These are phyloP conservation scores for Pseudonectria foliicola DNA, from an alignment of 2,329 filamentous ascomycete species.

Conservation along the genomic window DNA sequence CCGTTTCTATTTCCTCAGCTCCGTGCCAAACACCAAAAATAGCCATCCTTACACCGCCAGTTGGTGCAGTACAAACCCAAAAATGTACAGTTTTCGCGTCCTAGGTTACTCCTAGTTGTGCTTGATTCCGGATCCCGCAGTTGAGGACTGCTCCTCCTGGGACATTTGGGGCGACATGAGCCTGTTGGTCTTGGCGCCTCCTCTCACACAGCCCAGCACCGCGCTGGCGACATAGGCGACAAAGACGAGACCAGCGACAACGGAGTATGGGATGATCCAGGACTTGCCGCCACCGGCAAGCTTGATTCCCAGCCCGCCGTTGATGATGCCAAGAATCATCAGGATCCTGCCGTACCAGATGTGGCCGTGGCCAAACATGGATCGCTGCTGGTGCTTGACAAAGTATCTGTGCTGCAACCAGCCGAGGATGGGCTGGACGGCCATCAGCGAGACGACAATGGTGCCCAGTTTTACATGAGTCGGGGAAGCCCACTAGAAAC, in stretches of 20 bases:
- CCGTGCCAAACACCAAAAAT: too few relatives aligned
- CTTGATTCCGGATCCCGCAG: too few relatives aligned
- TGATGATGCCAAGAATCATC: constrained; percentile 53
- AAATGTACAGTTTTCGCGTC: too few relatives aligned
- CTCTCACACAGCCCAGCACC: constrained; percentile 10
- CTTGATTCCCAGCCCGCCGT: constrained; percentile 55
- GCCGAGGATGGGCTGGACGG: constrained; percentile 52
- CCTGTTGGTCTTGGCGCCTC: constrained; percentile 9
- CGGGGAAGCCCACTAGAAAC: constrained; percentile 41
- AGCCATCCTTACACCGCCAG: too few relatives aligned
- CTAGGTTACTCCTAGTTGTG: too few relatives aligned
- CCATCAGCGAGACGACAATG: constrained; percentile 45
- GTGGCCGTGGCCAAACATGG: constrained; percentile 47
- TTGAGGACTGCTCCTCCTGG: constrained; percentile 11
- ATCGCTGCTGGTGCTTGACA: constrained; percentile 39
- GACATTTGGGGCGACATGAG: constrained; percentile 19
- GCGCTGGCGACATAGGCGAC: constrained; percentile 34
- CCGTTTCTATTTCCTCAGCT: too few relatives aligned
- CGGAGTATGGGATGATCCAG: constrained; percentile 47
- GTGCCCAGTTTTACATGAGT: constrained; percentile 51
- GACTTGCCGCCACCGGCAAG: constrained; percentile 34
- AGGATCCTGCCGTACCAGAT: constrained; percentile 56
- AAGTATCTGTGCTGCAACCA: constrained; percentile 50
- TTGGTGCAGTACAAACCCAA: too few relatives aligned
- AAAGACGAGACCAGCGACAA: constrained; percentile 45